phyloP scores from a whole-genome alignment of 2,329 filamentous ascomycete genomes.

The Monilinia aucupariae region DNA sequence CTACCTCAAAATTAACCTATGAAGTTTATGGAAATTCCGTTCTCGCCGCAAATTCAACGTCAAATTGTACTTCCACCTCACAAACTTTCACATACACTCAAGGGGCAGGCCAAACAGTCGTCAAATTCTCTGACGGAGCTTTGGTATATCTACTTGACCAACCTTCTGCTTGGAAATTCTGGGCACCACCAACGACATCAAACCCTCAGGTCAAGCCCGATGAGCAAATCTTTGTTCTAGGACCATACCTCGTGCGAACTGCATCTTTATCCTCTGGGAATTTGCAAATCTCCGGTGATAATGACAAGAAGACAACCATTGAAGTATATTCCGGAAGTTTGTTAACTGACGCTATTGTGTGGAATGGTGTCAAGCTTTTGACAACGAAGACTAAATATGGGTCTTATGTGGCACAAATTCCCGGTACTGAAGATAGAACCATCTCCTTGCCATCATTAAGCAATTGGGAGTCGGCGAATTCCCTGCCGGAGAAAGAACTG shows the following conservation, averaged over 20 bases:
- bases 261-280: conserved; percentile 36
- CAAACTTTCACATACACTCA: conserved; percentile 45
- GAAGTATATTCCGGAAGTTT: conserved; percentile 41
- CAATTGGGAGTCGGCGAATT: conserved; percentile 46
- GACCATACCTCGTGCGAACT: conserved; percentile 42
- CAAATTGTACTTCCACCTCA: conserved; percentile 29
- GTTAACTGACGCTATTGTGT: conserved; percentile 39
- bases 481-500: conserved; percentile 43
- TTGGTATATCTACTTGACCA: conserved; percentile 49
- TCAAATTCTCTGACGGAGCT: conserved; percentile 44
- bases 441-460: conserved; percentile 43
- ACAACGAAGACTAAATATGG: conserved; percentile 41
- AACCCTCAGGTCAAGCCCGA: conserved; percentile 42
- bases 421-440: conserved; percentile 37
- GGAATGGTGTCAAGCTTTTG: conserved; percentile 41
- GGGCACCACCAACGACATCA: conserved; percentile 44
- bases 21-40: conserved; percentile 39
- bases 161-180: conserved; percentile 51
- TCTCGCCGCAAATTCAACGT: conserved; percentile 33
- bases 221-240: conserved; percentile 43
- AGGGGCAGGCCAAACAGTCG: conserved; percentile 40
- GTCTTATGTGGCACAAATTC: conserved; percentile 39
- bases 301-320: conserved; percentile 39
- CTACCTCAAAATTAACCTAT: conserved; percentile 36
- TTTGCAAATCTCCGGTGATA: conserved; percentile 39